Evolutionary conservation across 2,329 filamentous ascomycete species (phyloP).

Genomic region (Lachnellula arida): DNA sequence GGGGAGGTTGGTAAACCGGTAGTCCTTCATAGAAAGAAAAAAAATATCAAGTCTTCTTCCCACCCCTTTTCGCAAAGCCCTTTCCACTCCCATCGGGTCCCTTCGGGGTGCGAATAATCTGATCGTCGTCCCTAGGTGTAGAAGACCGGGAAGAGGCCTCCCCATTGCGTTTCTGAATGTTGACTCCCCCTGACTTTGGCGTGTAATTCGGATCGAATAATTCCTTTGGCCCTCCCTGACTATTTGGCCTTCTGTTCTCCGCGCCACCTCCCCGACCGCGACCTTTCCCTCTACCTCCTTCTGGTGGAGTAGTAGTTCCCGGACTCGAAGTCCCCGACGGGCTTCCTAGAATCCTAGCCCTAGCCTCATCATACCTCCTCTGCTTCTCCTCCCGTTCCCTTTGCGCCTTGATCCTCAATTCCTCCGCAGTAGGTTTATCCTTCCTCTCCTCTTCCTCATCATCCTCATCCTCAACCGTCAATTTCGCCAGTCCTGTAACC

Average conservation of each 20-base stretch:
- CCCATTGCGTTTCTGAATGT: conserved; percentile 40
- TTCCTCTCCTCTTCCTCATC: conserved; percentile 61
- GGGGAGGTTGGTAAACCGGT: conserved; percentile 94
- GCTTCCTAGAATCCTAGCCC: conserved; percentile 77
- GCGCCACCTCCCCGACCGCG: conserved; percentile 38
- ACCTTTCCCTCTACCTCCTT: conserved; percentile 45
- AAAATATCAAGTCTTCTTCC: conserved; percentile 42
- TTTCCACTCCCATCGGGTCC: conserved; percentile 74
- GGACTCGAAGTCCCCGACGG: conserved; percentile 58
- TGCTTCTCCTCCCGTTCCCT: conserved; percentile 85
- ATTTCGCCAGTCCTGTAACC: conserved; percentile 43
- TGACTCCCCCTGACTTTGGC: conserved; percentile 57
- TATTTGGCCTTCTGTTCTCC: conserved; percentile 32
- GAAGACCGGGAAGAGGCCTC: conserved; percentile 36
- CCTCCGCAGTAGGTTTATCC: conserved; percentile 64
- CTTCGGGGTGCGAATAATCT: conserved; percentile 67
- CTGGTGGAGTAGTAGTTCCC: conserved; percentile 58
- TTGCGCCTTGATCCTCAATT: conserved; percentile 73
- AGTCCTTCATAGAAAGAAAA: conserved; percentile 24
- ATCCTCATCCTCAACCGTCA: conserved; percentile 52
- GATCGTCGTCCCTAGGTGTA: conserved; percentile 55
- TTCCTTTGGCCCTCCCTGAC: conserved; percentile 45
- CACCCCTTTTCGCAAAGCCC: conserved; percentile 65
- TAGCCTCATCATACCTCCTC: conserved; percentile 80
- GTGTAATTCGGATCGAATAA: conserved; percentile 75